phyloP scores from a whole-genome alignment of 257 asterid genomes.

The Plantago major region DNA sequence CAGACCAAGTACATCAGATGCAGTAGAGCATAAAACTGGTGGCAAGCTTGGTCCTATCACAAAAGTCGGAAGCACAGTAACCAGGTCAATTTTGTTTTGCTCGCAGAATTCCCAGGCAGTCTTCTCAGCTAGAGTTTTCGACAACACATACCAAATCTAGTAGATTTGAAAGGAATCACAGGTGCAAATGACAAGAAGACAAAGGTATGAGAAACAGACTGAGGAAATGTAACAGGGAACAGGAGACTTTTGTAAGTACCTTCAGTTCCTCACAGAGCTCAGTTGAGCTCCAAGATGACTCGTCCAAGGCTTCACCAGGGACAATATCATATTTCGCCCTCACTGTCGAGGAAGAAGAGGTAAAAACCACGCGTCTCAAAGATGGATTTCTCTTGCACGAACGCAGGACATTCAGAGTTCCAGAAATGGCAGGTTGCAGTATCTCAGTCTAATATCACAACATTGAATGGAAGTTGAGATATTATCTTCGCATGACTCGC shows the following conservation, averaged over 20 bases:
- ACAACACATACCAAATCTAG: conserved; percentile 75
- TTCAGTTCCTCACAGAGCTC: conserved; percentile 56
- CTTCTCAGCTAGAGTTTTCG: conserved; percentile 83
- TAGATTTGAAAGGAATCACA: neutral
- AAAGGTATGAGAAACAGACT: neutral
- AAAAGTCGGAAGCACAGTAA: conserved; percentile 67
- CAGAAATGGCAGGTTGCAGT: conserved; percentile 81
- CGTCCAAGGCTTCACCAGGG: conserved; percentile 51
- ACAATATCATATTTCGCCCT: conserved; percentile 59
- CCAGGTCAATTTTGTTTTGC: conserved; percentile 55
- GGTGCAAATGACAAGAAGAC: neutral
- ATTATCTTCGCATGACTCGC: neutral
- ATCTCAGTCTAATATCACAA: conserved; percentile 45
- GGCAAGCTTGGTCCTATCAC: conserved; percentile 80
- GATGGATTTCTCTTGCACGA: conserved; percentile 70
- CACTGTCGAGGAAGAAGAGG: conserved; percentile 84
- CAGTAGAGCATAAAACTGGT: conserved; percentile 55
- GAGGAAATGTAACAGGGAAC: neutral
- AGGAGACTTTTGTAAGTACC: conserved; percentile 28
- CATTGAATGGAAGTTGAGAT: neutral
- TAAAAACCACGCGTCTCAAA: conserved; percentile 71
- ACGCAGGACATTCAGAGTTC: conserved; percentile 76
- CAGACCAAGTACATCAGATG: conserved; percentile 77
- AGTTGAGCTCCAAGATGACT: conserved; percentile 79
- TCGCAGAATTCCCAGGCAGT: conserved; percentile 88